Percentiles rank a stretch among this genome's conserved stretches.
phyloP scores from a whole-genome alignment of 169 alveolate genomes.

The Theileria annulata region DNA sequence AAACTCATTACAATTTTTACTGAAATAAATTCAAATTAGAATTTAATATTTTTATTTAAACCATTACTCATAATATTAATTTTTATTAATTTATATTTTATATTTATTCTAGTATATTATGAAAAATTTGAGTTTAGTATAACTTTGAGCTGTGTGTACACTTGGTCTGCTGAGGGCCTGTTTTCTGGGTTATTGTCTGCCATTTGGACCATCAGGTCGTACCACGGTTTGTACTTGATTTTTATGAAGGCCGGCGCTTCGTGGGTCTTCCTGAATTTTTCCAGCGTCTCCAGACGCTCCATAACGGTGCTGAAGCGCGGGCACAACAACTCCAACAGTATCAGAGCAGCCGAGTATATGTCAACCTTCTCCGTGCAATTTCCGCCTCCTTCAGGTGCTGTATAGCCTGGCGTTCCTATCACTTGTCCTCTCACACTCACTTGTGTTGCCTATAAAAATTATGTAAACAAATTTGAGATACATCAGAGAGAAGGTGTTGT shows the following conservation, averaged over 20 bases:
- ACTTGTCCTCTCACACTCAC: conserved; percentile 83
- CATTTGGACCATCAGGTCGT: conserved; percentile 81
- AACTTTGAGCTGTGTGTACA: conserved; percentile 70
- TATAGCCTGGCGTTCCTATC: conserved; percentile 89
- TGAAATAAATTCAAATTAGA: too few relatives aligned
- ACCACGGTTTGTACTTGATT: conserved; percentile 76
- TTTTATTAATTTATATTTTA: too few relatives aligned
- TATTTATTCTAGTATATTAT: too few relatives aligned
- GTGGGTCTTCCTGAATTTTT: conserved; percentile 75
- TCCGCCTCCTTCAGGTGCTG: conserved; percentile 91
- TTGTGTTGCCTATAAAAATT: conserved; percentile 47
- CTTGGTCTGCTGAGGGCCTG: conserved; percentile 84
- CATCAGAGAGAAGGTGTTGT: conserved; percentile 7
- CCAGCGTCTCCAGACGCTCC: conserved; percentile 84
- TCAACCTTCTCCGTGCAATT: conserved; percentile 89
- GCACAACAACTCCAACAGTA: conserved; percentile 83
- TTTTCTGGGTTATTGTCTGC: conserved; percentile 81
- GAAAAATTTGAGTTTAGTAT: conserved; percentile 27
- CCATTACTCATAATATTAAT: too few relatives aligned
- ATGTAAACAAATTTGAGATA: not conserved
- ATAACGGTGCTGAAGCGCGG: conserved; percentile 86
- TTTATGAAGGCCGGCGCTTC: conserved; percentile 81
- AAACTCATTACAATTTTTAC: too few relatives aligned
- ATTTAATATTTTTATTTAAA: too few relatives aligned
- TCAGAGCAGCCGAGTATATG: conserved; percentile 85